Conservation (phyloP, 306 rosid species). For the Vicia sativa region DNA sequence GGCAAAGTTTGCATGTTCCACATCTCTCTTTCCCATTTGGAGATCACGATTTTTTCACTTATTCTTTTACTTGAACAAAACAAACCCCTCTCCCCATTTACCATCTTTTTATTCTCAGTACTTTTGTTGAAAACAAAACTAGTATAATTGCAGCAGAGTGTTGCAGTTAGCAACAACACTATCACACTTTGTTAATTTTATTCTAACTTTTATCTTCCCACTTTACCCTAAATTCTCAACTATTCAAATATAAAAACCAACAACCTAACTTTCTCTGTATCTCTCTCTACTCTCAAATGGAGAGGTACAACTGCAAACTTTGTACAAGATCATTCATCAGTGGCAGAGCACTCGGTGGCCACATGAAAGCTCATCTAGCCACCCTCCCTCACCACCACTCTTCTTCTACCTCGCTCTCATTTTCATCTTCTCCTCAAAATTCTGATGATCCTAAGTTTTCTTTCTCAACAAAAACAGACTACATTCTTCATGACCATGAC, state of each 20-base stretch:
- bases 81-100: not conserved
- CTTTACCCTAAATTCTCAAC: too few relatives aligned
- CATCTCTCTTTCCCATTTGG: not conserved
- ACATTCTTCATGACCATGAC: not conserved
- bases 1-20: not conserved
- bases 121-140: not conserved
- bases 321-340: conserved; percentile 60
- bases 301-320: conserved; percentile 85
- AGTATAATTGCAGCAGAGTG: not conserved
- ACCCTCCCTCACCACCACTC: conserved; percentile 17
- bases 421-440: too few relatives aligned
- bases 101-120: not conserved
- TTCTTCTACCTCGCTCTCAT: not conserved
- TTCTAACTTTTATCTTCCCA: too few relatives aligned
- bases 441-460: not conserved
- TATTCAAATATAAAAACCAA: too few relatives aligned
- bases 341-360: conserved; percentile 88
- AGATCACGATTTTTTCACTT: not conserved
- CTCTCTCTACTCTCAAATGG: conserved; percentile 51
- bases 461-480: too few relatives aligned
- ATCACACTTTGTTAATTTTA: not conserved
- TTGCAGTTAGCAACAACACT: not conserved
- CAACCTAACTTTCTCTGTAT: not conserved
- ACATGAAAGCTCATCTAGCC: conserved; percentile 81
- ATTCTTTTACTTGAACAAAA: not conserved